Percentiles rank a stretch among this genome's conserved stretches.
These are phyloP conservation scores for Daldinia concentrica DNA, from an alignment of 495 filamentous ascomycete species.

Conservation along the genomic window DNA sequence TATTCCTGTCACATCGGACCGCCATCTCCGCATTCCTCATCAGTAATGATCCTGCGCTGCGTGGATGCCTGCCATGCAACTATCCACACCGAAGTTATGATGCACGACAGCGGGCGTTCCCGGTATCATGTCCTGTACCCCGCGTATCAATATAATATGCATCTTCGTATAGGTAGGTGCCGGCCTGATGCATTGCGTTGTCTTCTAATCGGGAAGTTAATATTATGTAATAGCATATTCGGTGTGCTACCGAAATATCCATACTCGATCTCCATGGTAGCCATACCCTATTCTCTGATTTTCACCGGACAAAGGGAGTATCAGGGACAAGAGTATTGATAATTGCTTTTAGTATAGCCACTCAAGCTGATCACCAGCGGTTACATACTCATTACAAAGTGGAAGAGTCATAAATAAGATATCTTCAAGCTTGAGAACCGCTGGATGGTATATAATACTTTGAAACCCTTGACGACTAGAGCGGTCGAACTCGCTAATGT, in stretches of 20 bases:
- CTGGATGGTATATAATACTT: background rate
- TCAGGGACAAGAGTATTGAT: background rate
- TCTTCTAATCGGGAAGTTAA: background rate
- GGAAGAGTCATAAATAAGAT: background rate
- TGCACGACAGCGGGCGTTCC: slow-evolving; percentile 21
- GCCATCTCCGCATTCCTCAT: slow-evolving; percentile 19
- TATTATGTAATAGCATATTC: slow-evolving; percentile 16
- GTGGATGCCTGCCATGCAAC: slow-evolving; percentile 20
- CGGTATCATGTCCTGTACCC: slow-evolving; percentile 24
- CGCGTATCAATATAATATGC: slow-evolving; percentile 8
- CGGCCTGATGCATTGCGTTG: background rate
- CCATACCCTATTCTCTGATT: background rate
- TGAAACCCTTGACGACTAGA: background rate
- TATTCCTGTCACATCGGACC: slow-evolving; percentile 15
- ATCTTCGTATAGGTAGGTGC: background rate
- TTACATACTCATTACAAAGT: background rate
- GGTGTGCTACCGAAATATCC: background rate
- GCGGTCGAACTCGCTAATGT: background rate
- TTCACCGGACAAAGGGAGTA: background rate
- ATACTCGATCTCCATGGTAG: background rate
- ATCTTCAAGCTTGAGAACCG: background rate
- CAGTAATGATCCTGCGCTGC: slow-evolving; percentile 6
- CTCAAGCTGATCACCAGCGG: background rate
- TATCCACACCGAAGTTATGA: background rate
- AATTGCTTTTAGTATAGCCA: background rate